Evolutionary conservation across 73 alveolate genomes (phyloP), one percentile per base, ranked within the genome.

Genomic region (Breviolum minutum): DNA sequence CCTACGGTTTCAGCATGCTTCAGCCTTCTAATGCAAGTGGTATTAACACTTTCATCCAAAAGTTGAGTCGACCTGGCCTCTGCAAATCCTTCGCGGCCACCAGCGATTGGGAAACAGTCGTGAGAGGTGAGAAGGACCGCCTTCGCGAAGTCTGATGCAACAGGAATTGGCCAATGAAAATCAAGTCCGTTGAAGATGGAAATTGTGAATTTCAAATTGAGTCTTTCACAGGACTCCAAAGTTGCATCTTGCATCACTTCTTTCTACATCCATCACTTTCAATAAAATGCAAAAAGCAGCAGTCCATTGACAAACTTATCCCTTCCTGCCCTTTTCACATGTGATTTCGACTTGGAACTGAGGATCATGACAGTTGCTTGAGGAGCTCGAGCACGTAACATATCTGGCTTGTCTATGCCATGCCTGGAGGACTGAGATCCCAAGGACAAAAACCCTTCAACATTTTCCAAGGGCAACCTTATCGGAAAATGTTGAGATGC

Each of bases 391-490:
- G 97, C 97, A 14, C 97, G 88, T 12, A 92, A 64, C 70, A 92
- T 20, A 66, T 92, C 97, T 13, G 97, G 97, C 89, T 92, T 92
- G 97, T 92, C 97, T 30, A 92, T 92, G 77, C 97, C 97, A 54
- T 92, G 62, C 87, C 96, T 90, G 20, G 24, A 19, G 5, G 26
- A 2, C 24, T 68, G 54, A 40, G 54, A 40, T 40, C 0, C 54
- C 54, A 40, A 40, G 54, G 54, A 40, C 54, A n/a, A n/a, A n/a
- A n/a, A n/a, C n/a, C n/a, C n/a, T n/a, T n/a, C n/a, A n/a, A n/a
- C n/a, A n/a, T n/a, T n/a, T n/a, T n/a, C 54, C 54, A 40, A 40
- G 54, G 54, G 3, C 54, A 40, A 40, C 54, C 54, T 40, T 3
- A 40, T 40, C 54, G 54, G 54, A 40, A 40, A 40, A 40, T 3